Evolutionary conservation across 208 protist species (phyloP).

Genomic region (Balamuthia mandrillaris): DNA sequence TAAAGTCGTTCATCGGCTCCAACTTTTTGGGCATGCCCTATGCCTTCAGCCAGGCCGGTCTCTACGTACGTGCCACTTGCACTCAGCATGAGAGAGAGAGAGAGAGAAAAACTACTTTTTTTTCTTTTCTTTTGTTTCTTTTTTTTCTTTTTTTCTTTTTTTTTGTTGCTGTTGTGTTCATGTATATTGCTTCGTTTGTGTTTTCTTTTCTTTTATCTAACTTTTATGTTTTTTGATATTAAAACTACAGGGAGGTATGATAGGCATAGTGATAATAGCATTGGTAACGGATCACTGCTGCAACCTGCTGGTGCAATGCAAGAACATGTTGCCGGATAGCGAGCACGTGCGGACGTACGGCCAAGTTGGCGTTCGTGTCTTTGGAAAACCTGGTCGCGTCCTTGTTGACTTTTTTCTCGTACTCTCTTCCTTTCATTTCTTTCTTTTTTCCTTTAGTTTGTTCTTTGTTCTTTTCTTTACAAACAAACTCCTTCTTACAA

Average conservation of each 20-base stretch:
- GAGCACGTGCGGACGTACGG: slow-evolving; percentile 24
- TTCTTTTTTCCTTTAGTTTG: neutral
- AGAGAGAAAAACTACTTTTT: no score
- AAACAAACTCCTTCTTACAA: neutral
- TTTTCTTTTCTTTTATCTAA: no score
- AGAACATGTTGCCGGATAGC: neutral
- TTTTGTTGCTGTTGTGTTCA: no score
- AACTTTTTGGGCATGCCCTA: slow-evolving; percentile 28
- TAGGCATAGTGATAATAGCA: slow-evolving; percentile 12
- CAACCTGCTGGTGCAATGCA: slow-evolving; percentile 20
- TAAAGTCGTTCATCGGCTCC: slow-evolving; percentile 31
- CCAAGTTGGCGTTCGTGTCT: neutral
- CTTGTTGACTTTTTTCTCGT: slow-evolving; percentile 7
- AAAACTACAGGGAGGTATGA: neutral
- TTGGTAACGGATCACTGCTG: slow-evolving; percentile 30
- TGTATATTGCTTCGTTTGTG: no score
- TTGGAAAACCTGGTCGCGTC: neutral
- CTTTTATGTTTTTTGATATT: no score
- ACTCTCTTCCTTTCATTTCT: neutral
- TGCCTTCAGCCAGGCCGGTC: neutral
- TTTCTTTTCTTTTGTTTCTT: no score
- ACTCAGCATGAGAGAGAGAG: no score
- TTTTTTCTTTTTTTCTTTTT: no score
- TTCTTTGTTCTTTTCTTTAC: neutral
- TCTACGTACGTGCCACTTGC: slow-evolving; percentile 2